Evolutionary conservation across 306 rosid genomes (phyloP).

Genomic region (Lathyrus aphaca): DNA sequence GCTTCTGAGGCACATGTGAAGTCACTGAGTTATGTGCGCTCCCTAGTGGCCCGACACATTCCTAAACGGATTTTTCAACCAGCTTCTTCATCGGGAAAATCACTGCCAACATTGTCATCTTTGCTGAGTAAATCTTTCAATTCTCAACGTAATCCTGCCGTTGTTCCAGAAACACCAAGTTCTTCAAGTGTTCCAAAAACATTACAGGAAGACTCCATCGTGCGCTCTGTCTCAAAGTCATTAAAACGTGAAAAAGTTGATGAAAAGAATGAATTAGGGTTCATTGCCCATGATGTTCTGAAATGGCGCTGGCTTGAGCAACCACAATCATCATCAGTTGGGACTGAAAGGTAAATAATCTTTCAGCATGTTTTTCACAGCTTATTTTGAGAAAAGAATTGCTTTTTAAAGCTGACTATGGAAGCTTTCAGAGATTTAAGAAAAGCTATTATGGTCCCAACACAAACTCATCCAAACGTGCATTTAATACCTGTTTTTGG

Average conservation of each 20-base stretch:
- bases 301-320: conserved; percentile 98
- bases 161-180: conserved; percentile 56
- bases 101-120: conserved; percentile 88
- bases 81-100: conserved; percentile 77
- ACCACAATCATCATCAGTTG: conserved; percentile 56
- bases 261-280: conserved; percentile 69
- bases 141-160: conserved; percentile 68
- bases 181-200: conserved; percentile 59
- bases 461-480: conserved; percentile 9
- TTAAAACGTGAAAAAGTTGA: conserved; percentile 67
- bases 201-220: conserved; percentile 62
- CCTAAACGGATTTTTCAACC: conserved; percentile 87
- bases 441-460: conserved; percentile 1
- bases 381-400: conserved; percentile 7
- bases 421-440: neutral
- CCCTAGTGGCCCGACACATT: conserved; percentile 84
- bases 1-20: conserved; percentile 84
- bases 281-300: conserved; percentile 77
- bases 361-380: conserved; percentile 18
- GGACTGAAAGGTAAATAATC: conserved; percentile 62
- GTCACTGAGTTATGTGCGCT: conserved; percentile 87
- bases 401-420: neutral
- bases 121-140: conserved; percentile 92
- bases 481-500: conserved; percentile 29
- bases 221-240: conserved; percentile 65